phyloP scores from a whole-genome alignment of 2,329 filamentous ascomycete species.

The Graphiopsis chlorocephala region DNA sequence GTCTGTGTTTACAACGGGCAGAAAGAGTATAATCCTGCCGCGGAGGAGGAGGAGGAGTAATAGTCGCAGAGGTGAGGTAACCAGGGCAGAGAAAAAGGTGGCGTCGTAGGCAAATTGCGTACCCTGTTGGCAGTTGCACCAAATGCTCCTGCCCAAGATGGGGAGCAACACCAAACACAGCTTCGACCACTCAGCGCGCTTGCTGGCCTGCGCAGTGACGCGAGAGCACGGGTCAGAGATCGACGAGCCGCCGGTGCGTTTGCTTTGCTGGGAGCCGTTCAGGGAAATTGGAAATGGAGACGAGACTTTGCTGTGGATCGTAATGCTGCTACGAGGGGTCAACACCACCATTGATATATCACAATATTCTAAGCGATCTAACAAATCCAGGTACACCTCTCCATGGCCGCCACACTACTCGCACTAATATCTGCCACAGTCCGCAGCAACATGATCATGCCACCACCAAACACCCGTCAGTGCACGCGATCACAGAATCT shows the following conservation, averaged over 20 bases:
- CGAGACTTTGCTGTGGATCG: background rate
- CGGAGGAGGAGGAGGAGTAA: background rate
- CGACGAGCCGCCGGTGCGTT: background rate
- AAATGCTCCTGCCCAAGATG: background rate
- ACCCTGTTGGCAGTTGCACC: background rate
- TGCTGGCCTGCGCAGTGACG: slow-evolving; percentile 3
- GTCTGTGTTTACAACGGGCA: background rate
- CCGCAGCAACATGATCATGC: background rate
- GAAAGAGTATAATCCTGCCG: background rate
- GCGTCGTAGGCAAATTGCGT: background rate
- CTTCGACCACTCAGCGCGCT: slow-evolving; percentile 1
- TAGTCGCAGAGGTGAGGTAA: background rate
- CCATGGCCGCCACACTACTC: background rate
- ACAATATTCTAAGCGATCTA: background rate
- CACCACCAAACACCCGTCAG: background rate
- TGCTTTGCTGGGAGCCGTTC: background rate
- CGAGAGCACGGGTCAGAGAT: background rate
- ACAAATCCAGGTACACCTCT: background rate
- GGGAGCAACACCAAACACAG: slow-evolving; percentile 6
- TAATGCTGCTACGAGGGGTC: background rate
- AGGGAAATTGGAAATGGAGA: background rate
- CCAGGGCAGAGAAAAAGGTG: background rate
- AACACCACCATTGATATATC: background rate
- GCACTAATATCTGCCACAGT: background rate
- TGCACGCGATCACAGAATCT: slow-evolving; percentile 10